Percentiles rank a stretch among this genome's conserved stretches.
phyloP scores from a whole-genome alignment of 768 basidiomycete genomes.

The Punctularia strigosozonata region DNA sequence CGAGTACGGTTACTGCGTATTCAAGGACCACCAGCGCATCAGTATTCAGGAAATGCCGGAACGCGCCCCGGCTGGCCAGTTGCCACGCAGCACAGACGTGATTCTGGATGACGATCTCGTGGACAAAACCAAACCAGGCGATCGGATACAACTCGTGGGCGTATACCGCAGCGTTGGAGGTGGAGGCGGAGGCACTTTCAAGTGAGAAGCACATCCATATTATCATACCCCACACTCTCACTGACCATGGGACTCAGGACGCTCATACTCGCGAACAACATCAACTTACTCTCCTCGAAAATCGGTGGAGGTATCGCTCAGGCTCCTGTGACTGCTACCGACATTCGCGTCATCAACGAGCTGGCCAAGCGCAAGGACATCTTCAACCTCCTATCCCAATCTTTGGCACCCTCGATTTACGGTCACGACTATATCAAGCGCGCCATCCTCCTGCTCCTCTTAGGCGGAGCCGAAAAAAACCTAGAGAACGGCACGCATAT shows the following conservation, averaged over 20 bases:
- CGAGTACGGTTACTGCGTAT: slow-evolving; percentile 86
- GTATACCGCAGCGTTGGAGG: slow-evolving; percentile 91
- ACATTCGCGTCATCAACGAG: slow-evolving; percentile 94
- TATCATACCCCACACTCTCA: slow-evolving; percentile 3
- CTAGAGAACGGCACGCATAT: slow-evolving; percentile 95
- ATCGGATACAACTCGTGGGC: slow-evolving; percentile 93
- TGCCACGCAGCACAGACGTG: slow-evolving; percentile 93
- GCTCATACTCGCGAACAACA: slow-evolving; percentile 86
- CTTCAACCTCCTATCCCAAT: slow-evolving; percentile 82
- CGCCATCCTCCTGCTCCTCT: slow-evolving; percentile 82
- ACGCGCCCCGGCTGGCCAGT: slow-evolving; percentile 91
- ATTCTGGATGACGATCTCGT: slow-evolving; percentile 95
- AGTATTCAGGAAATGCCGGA: slow-evolving; percentile 99
- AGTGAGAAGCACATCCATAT: slow-evolving; percentile 36
- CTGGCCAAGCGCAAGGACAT: slow-evolving; percentile 80
- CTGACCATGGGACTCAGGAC: slow-evolving; percentile 42
- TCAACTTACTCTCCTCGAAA: slow-evolving; percentile 90
- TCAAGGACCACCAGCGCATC: slow-evolving; percentile 94
- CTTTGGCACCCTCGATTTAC: slow-evolving; percentile 94
- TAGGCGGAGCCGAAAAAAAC: slow-evolving; percentile 98
- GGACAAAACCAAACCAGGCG: slow-evolving; percentile 95
- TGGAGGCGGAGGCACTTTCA: slow-evolving; percentile 86
- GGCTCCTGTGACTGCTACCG: slow-evolving; percentile 80
- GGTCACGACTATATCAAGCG: slow-evolving; percentile 95
- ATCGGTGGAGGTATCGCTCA: slow-evolving; percentile 92